Base-by-base conservation (phyloP, 2,329 filamentous ascomycete genomes). In the Fusarium nygamai region DNA sequence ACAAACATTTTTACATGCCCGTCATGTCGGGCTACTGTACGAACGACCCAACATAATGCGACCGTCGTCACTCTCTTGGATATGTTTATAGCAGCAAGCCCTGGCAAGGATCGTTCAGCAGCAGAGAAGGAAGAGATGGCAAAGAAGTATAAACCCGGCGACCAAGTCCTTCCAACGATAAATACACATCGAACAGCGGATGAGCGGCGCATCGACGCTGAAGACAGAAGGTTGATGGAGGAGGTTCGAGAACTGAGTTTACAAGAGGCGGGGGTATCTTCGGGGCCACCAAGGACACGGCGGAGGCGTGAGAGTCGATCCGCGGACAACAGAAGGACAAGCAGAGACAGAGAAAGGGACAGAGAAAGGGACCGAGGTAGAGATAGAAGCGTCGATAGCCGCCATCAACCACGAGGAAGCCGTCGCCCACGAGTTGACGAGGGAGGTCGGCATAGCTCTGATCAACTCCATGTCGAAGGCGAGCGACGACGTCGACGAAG, bases 41-140 rank as follows among this genome's bases (percentile, higher is more conserved):
- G 95, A 72, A 94, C 93, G 78, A 98, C 96, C 48, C 91, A 92
- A 80, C 94, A 94, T 79, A 97, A 98, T 88, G 94, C 96, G 66
- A 95, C 93, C 31, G 93, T 98, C 59, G 95, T 92, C 14, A 97
- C 95, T 5, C 86, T 98, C 51, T 85, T 99, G 68, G 96, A 98
- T 64, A 96, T 98, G 89, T 95, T 94, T 76, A 84, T 98, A 41
- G 87, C 91, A 33, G 91, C 93, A 50, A 94, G 97, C 79, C 96
- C 96, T 3, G 90, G 90, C 24, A 92, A 93, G 76, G 91, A 86
- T 33, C 93, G 92, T 79, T 87, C 90, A 0, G 87, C 88, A 0
- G 87, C 89, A 13, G 96, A 99, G 80, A 95, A 92, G 82, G 88
- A 90, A 51, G 93, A 95, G 73, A 91, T 96, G 85, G 89, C 89